Conservation (phyloP, 768 basidiomycete species). For the Lactifluus piperatus region DNA sequence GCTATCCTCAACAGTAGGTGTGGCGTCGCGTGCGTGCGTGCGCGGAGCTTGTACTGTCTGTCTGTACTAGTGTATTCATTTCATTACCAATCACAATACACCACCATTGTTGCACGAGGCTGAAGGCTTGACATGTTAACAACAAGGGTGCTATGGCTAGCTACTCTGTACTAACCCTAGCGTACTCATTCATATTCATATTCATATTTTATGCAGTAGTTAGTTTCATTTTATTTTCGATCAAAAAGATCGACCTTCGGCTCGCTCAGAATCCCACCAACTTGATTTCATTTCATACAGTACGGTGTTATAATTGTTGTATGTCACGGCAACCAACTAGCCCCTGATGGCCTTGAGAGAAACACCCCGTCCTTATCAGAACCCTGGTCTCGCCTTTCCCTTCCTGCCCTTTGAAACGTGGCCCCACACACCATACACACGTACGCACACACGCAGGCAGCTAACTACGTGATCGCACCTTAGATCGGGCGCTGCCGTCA, state of each 20-base stretch:
- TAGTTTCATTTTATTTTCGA: not conserved
- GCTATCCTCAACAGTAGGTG: too few species aligned
- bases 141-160: too few species aligned
- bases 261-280: not conserved
- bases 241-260: constrained; percentile 9
- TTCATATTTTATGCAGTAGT: too few species aligned
- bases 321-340: not conserved
- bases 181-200: too few species aligned
- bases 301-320: too few species aligned
- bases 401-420: constrained; percentile 11
- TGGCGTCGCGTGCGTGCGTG: too few species aligned
- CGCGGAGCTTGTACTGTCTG: too few species aligned
- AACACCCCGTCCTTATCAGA: not conserved
- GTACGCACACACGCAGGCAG: not conserved
- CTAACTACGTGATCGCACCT: not conserved
- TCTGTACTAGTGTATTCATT: too few species aligned
- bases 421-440: not conserved
- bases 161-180: too few species aligned
- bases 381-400: not conserved
- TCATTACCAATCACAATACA: too few species aligned
- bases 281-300: not conserved
- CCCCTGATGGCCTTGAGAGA: constrained; percentile 7
- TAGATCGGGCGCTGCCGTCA: not conserved
- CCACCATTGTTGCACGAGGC: too few species aligned
- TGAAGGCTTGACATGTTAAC: too few species aligned